These are phyloP conservation scores for Plasmodium knowlesi DNA, from an alignment of 169 alveolate genomes.

Conservation along the genomic window DNA sequence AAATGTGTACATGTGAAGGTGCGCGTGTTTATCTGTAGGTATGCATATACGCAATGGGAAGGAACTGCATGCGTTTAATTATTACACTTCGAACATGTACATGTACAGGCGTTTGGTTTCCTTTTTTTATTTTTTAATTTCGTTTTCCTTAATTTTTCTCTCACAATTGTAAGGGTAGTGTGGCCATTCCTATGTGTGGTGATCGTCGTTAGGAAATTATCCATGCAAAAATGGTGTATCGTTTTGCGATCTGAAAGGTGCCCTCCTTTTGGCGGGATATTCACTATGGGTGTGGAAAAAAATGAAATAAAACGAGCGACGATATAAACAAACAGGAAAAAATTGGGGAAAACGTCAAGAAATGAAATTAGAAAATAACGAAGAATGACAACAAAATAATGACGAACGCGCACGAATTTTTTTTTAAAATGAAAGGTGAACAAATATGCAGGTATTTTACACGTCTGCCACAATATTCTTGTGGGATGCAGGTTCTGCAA, in stretches of 20 bases:
- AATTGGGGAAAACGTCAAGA: background rate
- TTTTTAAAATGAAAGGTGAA: background rate
- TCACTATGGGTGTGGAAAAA: background rate
- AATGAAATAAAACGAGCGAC: background rate
- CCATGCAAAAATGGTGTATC: background rate
- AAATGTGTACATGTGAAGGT: background rate
- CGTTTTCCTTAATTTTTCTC: background rate
- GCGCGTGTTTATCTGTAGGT: background rate
- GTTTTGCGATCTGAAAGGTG: background rate
- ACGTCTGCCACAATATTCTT: background rate
- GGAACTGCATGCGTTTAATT: background rate
- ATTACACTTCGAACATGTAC: background rate
- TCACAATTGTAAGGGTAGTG: background rate
- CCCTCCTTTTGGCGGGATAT: background rate
- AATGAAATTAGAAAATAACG: background rate
- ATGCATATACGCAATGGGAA: background rate
- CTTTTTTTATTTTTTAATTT: background rate
- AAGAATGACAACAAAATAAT: background rate
- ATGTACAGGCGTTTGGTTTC: background rate
- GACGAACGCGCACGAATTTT: background rate
- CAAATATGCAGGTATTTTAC: background rate
- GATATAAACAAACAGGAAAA: background rate
- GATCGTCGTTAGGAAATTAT: constrained; percentile 1
- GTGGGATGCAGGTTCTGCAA: constrained; percentile 15
- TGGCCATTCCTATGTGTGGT: background rate